Percentiles rank a stretch among this genome's conserved stretches.
Evolutionary conservation across 768 basidiomycete genomes (phyloP).

Genomic region (Lactarius deliciosus): DNA sequence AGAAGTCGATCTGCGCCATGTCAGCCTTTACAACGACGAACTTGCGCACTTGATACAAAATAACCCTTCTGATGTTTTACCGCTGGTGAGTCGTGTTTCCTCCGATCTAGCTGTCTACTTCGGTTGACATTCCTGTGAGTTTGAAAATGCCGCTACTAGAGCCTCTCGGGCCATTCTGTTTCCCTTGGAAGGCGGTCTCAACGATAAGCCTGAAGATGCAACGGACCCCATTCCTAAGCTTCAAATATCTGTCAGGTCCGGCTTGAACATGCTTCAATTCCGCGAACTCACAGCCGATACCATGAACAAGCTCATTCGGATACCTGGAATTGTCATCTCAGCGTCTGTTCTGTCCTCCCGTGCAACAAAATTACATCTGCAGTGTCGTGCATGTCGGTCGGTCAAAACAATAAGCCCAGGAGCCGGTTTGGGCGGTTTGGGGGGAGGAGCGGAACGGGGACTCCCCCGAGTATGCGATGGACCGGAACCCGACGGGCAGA

Average conservation of each 20-base stretch:
- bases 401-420: slow-evolving; percentile 75
- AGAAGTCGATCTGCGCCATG: slow-evolving; percentile 53
- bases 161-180: slow-evolving; percentile 82
- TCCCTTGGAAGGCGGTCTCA: slow-evolving; percentile 62
- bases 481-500: slow-evolving; percentile 72
- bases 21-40: slow-evolving; percentile 83
- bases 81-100: slow-evolving; percentile 56
- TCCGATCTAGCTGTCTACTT: background rate
- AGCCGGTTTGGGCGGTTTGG: slow-evolving; percentile 82
- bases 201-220: slow-evolving; percentile 44
- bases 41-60: slow-evolving; percentile 90
- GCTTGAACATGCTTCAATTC: slow-evolving; percentile 90
- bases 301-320: slow-evolving; percentile 93
- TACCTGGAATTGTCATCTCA: slow-evolving; percentile 98
- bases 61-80: slow-evolving; percentile 83
- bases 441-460: slow-evolving; percentile 79
- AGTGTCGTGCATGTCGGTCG: slow-evolving; percentile 87
- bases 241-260: slow-evolving; percentile 87
- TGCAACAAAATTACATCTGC: slow-evolving; percentile 87
- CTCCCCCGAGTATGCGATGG: slow-evolving; percentile 89
- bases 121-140: slow-evolving; percentile 46
- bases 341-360: slow-evolving; percentile 92
- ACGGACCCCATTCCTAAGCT: slow-evolving; percentile 60
- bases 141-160: slow-evolving; percentile 87
- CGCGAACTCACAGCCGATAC: slow-evolving; percentile 91